Percentiles rank a stretch among this genome's conserved stretches.
Evolutionary conservation across 352 stramenopile species (phyloP).

Genomic region (Albugo laibachii): DNA sequence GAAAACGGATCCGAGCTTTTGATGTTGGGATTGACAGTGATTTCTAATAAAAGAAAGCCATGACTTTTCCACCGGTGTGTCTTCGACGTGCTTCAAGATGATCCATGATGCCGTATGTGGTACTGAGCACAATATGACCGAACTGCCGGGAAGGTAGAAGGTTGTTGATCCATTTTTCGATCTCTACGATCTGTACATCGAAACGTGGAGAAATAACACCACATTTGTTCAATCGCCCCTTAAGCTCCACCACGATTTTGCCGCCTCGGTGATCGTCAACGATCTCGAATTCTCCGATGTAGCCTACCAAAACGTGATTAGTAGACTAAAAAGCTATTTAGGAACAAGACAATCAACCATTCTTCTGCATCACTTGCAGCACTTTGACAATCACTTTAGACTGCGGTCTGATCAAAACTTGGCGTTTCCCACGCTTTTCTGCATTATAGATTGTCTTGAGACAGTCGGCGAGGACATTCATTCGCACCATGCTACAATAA

Average conservation of each 20-base stretch:
- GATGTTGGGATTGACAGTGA: too few species aligned
- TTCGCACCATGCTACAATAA: constrained; percentile 93
- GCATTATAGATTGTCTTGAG: constrained; percentile 99
- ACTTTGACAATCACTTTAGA: constrained; percentile 99
- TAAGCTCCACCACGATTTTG: constrained; percentile 98
- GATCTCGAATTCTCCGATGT: constrained; percentile 99
- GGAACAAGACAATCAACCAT: constrained; percentile 16
- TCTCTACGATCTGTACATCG: constrained; percentile 91
- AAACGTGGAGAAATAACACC: constrained; percentile 98
- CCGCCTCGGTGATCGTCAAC: constrained; percentile 98
- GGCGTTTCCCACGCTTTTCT: constrained; percentile 99
- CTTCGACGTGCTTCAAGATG: constrained; percentile 93
- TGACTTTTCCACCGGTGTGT: constrained; percentile 99
- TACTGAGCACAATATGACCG: constrained; percentile 90
- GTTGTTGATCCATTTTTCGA: constrained; percentile 99
- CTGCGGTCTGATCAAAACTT: constrained; percentile 97
- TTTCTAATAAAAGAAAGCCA: constrained; percentile 99
- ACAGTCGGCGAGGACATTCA: constrained; percentile 98
- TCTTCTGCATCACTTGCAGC: constrained; percentile 99
- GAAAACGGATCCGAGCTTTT: too few species aligned
- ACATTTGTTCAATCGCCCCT: constrained; percentile 99
- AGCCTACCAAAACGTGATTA: constrained; percentile 47
- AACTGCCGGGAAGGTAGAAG: constrained; percentile 97
- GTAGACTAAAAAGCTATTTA: background rate
- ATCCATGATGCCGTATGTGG: constrained; percentile 84